These are phyloP conservation scores for Aspergillus kassunensis DNA, from an alignment of 495 filamentous ascomycete genomes.

Conservation along the genomic window DNA sequence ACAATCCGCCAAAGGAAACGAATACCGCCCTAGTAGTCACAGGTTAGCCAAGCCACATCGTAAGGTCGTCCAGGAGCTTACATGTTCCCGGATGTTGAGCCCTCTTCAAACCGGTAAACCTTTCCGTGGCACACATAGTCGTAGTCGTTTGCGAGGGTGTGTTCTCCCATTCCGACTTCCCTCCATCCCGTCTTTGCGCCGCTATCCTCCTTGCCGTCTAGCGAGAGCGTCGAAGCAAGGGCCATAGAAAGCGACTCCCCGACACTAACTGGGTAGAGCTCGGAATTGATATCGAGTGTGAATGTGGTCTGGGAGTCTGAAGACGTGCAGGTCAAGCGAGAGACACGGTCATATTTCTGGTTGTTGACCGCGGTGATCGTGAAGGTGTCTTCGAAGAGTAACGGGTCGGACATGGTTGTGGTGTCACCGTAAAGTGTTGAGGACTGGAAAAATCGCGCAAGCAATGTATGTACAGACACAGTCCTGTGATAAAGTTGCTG, in stretches of 20 bases:
- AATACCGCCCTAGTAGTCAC: slow-evolving; percentile 71
- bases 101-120: slow-evolving; percentile 95
- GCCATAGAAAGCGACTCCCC: slow-evolving; percentile 75
- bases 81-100: slow-evolving; percentile 73
- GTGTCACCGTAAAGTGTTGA: too few relatives aligned
- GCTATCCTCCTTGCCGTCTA: slow-evolving; percentile 73
- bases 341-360: slow-evolving; percentile 91
- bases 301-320: slow-evolving; percentile 67
- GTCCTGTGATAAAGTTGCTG: not conserved
- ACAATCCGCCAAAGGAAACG: slow-evolving; percentile 84
- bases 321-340: slow-evolving; percentile 69
- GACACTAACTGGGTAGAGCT: slow-evolving; percentile 73
- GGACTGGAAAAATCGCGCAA: not conserved
- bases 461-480: not conserved
- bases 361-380: slow-evolving; percentile 69
- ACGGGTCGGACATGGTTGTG: slow-evolving; percentile 64
- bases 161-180: slow-evolving; percentile 66
- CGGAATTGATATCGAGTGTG: slow-evolving; percentile 88
- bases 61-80: slow-evolving; percentile 53
- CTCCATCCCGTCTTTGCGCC: slow-evolving; percentile 69
- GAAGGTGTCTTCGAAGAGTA: slow-evolving; percentile 93
- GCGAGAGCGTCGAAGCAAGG: slow-evolving; percentile 74
- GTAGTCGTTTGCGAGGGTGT: slow-evolving; percentile 81
- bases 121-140: slow-evolving; percentile 98
- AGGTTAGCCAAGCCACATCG: slow-evolving; percentile 7